Percentiles rank a stretch among this genome's conserved stretches.
Evolutionary conservation across 306 rosid species (phyloP).

Genomic region (Alnus glutinosa): DNA sequence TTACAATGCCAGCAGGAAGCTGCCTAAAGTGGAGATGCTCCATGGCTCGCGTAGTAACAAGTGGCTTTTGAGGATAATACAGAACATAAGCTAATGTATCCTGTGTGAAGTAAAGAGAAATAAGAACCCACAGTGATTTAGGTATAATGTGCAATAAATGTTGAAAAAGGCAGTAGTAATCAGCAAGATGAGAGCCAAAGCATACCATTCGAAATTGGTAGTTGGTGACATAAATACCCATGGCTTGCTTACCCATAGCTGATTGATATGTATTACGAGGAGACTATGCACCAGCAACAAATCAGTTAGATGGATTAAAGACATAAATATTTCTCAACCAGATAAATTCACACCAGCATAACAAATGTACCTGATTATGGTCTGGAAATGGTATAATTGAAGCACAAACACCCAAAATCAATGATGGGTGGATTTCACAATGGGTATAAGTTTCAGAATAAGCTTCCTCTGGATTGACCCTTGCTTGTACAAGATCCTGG

Average conservation of each 20-base stretch:
- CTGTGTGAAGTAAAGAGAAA: conserved; percentile 36
- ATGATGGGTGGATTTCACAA: conserved; percentile 94
- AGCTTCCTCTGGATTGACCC: conserved; percentile 82
- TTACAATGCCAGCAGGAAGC: conserved; percentile 99
- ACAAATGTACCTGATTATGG: conserved; percentile 82
- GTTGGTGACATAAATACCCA: conserved; percentile 98
- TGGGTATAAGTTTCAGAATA: conserved; percentile 93
- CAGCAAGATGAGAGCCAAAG: conserved; percentile 20
- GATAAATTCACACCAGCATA: conserved; percentile 4
- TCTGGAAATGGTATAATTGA: conserved; percentile 98
- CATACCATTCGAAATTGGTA: conserved; percentile 98
- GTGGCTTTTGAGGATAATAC: conserved; percentile 96
- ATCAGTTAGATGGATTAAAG: conserved; percentile 14
- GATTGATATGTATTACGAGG: conserved; percentile 98
- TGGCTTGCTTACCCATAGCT: conserved; percentile 99
- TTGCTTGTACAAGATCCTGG: conserved; percentile 96
- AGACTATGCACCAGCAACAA: conserved; percentile 53
- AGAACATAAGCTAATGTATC: conserved; percentile 97
- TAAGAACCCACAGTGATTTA: conserved; percentile 20
- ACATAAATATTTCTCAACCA: neutral
- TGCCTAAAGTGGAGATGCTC: conserved; percentile 99
- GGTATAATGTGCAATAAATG: conserved; percentile 5
- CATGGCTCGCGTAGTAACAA: conserved; percentile 98
- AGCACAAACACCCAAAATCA: conserved; percentile 97
- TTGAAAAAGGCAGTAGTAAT: neutral